These are phyloP conservation scores for Diaporthe sp. DNA, from an alignment of 2,329 filamentous ascomycete genomes.

Conservation along the genomic window DNA sequence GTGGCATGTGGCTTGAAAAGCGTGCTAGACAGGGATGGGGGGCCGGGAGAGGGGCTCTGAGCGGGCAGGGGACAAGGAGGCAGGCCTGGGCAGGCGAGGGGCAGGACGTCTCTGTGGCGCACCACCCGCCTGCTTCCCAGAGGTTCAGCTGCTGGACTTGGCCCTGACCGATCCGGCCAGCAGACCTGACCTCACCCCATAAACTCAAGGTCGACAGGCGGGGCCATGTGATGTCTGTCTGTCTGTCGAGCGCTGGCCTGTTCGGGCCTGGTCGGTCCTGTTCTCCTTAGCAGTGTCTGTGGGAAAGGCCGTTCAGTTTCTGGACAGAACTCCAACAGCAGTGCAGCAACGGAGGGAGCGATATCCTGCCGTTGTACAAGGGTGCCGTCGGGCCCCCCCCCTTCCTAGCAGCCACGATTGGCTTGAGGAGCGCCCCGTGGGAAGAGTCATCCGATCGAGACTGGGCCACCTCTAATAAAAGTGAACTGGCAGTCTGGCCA, in stretches of 20 bases:
- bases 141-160: not conserved
- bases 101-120: slow-evolving; percentile 28
- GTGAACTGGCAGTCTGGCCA: not conserved
- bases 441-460: slow-evolving; percentile 6
- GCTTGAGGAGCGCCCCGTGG: not conserved
- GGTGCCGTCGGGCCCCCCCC: not conserved
- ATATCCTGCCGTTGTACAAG: not conserved
- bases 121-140: not conserved
- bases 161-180: not conserved
- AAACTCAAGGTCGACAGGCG: not conserved
- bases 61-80: not conserved
- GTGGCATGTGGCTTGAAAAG: slow-evolving; percentile 33
- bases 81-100: not conserved
- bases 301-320: not conserved
- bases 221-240: not conserved
- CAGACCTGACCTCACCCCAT: not conserved
- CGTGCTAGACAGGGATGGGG: slow-evolving; percentile 28
- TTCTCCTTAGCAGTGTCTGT: too few species aligned
- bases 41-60: not conserved
- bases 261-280: too few species aligned
- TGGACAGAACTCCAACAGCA: not conserved
- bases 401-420: not conserved
- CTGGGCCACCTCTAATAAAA: not conserved
- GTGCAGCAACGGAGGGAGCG: not conserved
- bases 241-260: not conserved